Evolutionary conservation across 305 asterid species (phyloP).

Genomic region (Rubia peregrina): DNA sequence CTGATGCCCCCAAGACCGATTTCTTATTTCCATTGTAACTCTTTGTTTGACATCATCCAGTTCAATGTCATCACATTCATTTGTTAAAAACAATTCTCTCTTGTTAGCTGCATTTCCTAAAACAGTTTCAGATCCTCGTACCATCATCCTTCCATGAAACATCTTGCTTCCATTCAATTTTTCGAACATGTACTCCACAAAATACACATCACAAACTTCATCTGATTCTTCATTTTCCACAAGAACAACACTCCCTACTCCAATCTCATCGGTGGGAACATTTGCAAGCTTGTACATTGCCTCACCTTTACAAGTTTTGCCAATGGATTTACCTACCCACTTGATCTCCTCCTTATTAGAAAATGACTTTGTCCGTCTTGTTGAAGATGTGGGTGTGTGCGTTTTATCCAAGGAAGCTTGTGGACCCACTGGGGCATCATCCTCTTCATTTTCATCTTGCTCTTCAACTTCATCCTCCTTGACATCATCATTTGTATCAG

Average conservation of each 20-base stretch:
- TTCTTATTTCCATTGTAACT: slow-evolving; percentile 42
- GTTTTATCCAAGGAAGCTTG: slow-evolving; percentile 33
- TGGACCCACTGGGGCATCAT: slow-evolving; percentile 48
- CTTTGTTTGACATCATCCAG: slow-evolving; percentile 51
- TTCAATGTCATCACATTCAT: slow-evolving; percentile 55
- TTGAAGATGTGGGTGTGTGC: slow-evolving; percentile 25
- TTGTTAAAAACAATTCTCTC: slow-evolving; percentile 78
- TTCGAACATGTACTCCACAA: slow-evolving; percentile 86
- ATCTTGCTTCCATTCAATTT: slow-evolving; percentile 54
- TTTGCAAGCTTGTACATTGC: slow-evolving; percentile 44
- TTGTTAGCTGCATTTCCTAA: slow-evolving; percentile 85
- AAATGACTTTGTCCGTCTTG: slow-evolving; percentile 36
- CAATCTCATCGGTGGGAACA: slow-evolving; percentile 51
- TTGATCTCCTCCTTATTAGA: slow-evolving; percentile 35
- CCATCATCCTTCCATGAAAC: slow-evolving; percentile 81
- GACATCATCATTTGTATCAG: slow-evolving; percentile 55
- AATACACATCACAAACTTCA: slow-evolving; percentile 43
- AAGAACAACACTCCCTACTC: slow-evolving; percentile 49
- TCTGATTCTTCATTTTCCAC: slow-evolving; percentile 50
- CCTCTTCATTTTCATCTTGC: slow-evolving; percentile 68
- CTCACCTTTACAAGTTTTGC: slow-evolving; percentile 51
- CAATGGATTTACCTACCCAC: slow-evolving; percentile 64
- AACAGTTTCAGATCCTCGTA: slow-evolving; percentile 66
- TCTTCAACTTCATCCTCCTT: slow-evolving; percentile 62
- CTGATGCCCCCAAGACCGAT: slow-evolving; percentile 84